A percentile compares a stretch with the other conserved stretches of the same genome.
Conservation (phyloP, 208 protist species). For the Phytomonas sp. region DNA sequence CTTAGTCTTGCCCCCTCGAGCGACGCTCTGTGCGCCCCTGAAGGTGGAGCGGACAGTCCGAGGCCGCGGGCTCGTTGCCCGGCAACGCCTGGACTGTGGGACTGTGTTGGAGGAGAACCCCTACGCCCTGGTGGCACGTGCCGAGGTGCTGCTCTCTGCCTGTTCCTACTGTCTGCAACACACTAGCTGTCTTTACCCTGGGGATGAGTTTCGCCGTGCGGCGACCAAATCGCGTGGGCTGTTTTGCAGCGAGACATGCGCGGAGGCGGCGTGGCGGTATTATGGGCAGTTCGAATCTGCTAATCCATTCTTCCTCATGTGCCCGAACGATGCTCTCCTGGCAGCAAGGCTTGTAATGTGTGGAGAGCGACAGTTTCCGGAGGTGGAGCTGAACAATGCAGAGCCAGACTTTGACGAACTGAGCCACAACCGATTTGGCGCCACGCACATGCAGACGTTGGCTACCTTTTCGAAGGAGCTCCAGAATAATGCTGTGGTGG, state of each 20-base stretch:
- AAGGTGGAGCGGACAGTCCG: constrained; percentile 20
- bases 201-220: constrained; percentile 39
- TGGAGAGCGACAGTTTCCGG: constrained; percentile 20
- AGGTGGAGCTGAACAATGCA: constrained; percentile 16
- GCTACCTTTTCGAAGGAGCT: constrained; percentile 54
- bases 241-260: constrained; percentile 73
- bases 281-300: constrained; percentile 58
- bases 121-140: constrained; percentile 44
- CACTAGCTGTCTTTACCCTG: constrained; percentile 58
- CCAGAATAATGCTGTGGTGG: constrained; percentile 31
- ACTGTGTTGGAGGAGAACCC: constrained; percentile 57
- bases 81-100: constrained; percentile 30
- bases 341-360: constrained; percentile 47
- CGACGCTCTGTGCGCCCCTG: constrained; percentile 13
- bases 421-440: constrained; percentile 25
- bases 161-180: constrained; percentile 79
- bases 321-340: constrained; percentile 75
- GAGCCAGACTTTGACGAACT: constrained; percentile 30
- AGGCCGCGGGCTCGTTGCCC: constrained; percentile 33
- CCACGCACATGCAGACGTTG: constrained; percentile 34
- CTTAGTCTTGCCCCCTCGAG: constrained; percentile 24
- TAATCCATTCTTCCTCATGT: constrained; percentile 76
- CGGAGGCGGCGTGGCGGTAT: constrained; percentile 45
- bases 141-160: constrained; percentile 54
- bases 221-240: constrained; percentile 65